Evolutionary conservation across 1,139 yeast species (phyloP).

Genomic region (Blastobotrys elegans): DNA sequence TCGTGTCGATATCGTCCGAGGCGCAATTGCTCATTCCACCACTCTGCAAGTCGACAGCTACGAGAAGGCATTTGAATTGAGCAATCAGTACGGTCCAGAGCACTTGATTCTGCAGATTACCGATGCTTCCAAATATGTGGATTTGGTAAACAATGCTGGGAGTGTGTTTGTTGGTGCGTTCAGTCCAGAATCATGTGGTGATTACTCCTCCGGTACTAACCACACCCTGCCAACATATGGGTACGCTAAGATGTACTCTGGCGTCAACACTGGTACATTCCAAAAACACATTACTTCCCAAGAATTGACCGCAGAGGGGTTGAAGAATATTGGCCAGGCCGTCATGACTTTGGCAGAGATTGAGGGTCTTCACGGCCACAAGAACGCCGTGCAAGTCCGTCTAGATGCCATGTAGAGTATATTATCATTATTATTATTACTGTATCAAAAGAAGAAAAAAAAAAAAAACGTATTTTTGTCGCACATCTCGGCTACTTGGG

Average conservation of each 20-base stretch:
- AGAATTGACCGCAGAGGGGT: constrained; percentile 79
- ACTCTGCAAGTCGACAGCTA: constrained; percentile 62
- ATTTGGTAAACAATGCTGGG: constrained; percentile 84
- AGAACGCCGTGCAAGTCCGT: constrained; percentile 92
- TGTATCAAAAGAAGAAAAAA: too few relatives aligned
- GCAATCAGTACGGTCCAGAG: constrained; percentile 94
- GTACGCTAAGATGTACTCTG: constrained; percentile 94
- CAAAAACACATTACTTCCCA: constrained; percentile 94
- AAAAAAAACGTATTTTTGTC: too few relatives aligned
- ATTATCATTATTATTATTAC: too few relatives aligned
- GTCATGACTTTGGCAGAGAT: constrained; percentile 96
- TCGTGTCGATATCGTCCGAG: constrained; percentile 86
- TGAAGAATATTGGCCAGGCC: constrained; percentile 83
- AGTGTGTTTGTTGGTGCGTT: constrained; percentile 93
- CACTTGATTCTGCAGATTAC: constrained; percentile 89
- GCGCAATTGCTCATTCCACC: constrained; percentile 88
- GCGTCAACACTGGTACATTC: constrained; percentile 94
- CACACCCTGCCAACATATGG: constrained; percentile 98
- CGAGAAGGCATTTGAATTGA: constrained; percentile 75
- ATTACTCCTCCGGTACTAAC: constrained; percentile 95
- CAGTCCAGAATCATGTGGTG: constrained; percentile 98
- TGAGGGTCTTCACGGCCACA: constrained; percentile 95
- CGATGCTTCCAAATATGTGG: constrained; percentile 67
- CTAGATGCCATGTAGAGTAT: constrained; percentile 47
- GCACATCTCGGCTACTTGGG: too few relatives aligned